Percentiles rank a stretch among this genome's conserved stretches.
Conservation (phyloP, 2,329 filamentous ascomycete species). For the Xylariaceae sp. region DNA sequence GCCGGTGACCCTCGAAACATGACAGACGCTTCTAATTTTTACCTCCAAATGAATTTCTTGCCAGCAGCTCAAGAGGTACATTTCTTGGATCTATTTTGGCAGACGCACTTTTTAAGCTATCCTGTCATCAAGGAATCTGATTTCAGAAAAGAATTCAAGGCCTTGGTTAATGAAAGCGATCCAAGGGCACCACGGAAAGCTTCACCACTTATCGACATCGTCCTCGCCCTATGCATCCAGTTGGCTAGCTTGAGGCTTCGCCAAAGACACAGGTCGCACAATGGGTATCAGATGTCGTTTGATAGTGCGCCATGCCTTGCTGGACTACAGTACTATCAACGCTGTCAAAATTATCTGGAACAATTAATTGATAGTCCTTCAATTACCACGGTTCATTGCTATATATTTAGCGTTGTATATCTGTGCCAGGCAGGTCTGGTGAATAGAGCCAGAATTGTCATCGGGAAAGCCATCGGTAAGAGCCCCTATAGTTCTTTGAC, state of each 20-base stretch:
- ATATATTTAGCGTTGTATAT: slow-evolving; percentile 15
- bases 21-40: not conserved
- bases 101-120: slow-evolving; percentile 16
- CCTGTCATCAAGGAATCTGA: slow-evolving; percentile 14
- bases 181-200: slow-evolving; percentile 5
- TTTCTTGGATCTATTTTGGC: slow-evolving; percentile 18
- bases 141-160: slow-evolving; percentile 13
- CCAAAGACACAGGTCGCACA: not conserved
- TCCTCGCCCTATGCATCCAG: slow-evolving; percentile 16
- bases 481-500: not conserved
- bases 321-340: slow-evolving; percentile 16
- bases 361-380: slow-evolving; percentile 12
- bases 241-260: slow-evolving; percentile 5
- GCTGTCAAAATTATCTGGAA: slow-evolving; percentile 11
- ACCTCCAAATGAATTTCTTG: slow-evolving; percentile 6
- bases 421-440: slow-evolving; percentile 15
- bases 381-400: slow-evolving; percentile 14
- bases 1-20: not conserved
- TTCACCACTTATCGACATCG: slow-evolving; percentile 17
- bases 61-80: slow-evolving; percentile 11
- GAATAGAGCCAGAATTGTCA: slow-evolving; percentile 10
- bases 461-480: slow-evolving; percentile 11
- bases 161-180: slow-evolving; percentile 2
- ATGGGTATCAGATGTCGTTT: not conserved
- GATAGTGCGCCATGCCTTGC: slow-evolving; percentile 7